A percentile compares a stretch with the other conserved stretches of the same genome.
These are phyloP conservation scores for Serendipita sp. DNA, from an alignment of 768 basidiomycete species.

Conservation along the genomic window DNA sequence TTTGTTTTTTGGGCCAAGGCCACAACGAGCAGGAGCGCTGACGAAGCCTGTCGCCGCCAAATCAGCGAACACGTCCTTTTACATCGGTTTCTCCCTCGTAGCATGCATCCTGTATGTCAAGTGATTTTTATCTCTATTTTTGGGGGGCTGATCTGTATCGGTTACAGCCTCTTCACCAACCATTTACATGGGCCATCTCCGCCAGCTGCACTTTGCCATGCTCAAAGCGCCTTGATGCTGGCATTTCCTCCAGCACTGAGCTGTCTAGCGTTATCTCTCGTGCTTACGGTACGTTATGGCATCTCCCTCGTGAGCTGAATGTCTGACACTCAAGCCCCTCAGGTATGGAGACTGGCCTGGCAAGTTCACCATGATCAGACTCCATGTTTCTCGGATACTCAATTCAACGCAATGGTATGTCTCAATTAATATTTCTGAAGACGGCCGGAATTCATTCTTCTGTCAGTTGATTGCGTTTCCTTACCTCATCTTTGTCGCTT, in stretches of 20 bases:
- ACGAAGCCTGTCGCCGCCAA: not conserved
- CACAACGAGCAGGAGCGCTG: not conserved
- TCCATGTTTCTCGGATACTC: not conserved
- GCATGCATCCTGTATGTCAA: not conserved
- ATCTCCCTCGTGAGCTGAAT: not conserved
- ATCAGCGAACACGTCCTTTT: not conserved
- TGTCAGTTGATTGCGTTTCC: not conserved
- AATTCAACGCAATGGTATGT: not conserved
- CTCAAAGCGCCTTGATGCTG: not conserved
- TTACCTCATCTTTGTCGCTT: not conserved
- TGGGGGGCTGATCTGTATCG: not conserved
- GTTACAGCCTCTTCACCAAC: slow-evolving; percentile 1
- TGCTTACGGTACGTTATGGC: not conserved
- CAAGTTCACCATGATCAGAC: not conserved
- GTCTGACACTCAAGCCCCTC: not conserved
- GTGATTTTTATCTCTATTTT: not conserved
- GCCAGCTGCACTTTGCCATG: slow-evolving; percentile 4
- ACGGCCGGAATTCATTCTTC: not conserved
- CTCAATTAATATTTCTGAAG: not conserved
- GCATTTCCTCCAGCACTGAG: slow-evolving; percentile 4
- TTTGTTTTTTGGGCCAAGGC: not conserved
- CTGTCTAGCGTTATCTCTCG: slow-evolving; percentile 1
- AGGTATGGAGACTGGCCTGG: slow-evolving; percentile 7
- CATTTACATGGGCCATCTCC: not conserved
- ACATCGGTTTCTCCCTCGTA: not conserved